These are phyloP conservation scores for Globisporangium viniferum DNA, from an alignment of 352 stramenopile genomes.

Conservation along the genomic window DNA sequence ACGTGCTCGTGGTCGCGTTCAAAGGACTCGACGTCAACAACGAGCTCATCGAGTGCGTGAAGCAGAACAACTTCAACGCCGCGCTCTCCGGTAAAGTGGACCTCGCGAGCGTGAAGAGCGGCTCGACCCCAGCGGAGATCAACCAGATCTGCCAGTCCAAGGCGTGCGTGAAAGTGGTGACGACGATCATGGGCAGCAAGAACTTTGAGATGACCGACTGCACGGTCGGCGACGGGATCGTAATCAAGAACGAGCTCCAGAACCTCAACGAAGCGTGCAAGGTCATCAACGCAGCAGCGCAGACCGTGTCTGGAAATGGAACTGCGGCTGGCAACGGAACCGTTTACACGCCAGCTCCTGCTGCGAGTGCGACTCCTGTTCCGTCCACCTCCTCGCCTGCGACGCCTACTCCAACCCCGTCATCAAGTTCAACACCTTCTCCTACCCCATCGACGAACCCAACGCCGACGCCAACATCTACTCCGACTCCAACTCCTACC, in stretches of 20 bases:
- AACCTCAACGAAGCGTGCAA: slow-evolving; percentile 41
- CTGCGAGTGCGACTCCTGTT: slow-evolving; percentile 10
- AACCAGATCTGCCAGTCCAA: slow-evolving; percentile 37
- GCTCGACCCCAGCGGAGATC: slow-evolving; percentile 35
- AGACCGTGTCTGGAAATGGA: slow-evolving; percentile 1
- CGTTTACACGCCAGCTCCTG: slow-evolving; percentile 6
- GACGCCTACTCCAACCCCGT: slow-evolving; percentile 6
- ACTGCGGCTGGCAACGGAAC: slow-evolving; percentile 7
- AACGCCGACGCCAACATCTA: neutral
- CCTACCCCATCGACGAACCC: neutral
- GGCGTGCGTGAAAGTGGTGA: slow-evolving; percentile 40
- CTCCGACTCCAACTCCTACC: slow-evolving; percentile 9
- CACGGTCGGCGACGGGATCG: slow-evolving; percentile 45
- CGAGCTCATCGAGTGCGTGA: slow-evolving; percentile 48
- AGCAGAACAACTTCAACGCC: slow-evolving; percentile 44
- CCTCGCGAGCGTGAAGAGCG: slow-evolving; percentile 30
- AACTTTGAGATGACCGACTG: slow-evolving; percentile 56
- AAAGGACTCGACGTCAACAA: slow-evolving; percentile 46
- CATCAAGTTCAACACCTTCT: slow-evolving; percentile 6
- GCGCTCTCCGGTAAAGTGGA: slow-evolving; percentile 46
- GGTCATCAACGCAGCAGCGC: slow-evolving; percentile 16
- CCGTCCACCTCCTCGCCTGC: neutral
- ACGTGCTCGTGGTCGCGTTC: slow-evolving; percentile 45
- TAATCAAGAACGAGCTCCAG: slow-evolving; percentile 45
- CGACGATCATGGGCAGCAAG: slow-evolving; percentile 37